Evolutionary conservation across 768 basidiomycete species (phyloP), one percentile per base, ranked within the genome.

Genomic region (Russula compacta): DNA sequence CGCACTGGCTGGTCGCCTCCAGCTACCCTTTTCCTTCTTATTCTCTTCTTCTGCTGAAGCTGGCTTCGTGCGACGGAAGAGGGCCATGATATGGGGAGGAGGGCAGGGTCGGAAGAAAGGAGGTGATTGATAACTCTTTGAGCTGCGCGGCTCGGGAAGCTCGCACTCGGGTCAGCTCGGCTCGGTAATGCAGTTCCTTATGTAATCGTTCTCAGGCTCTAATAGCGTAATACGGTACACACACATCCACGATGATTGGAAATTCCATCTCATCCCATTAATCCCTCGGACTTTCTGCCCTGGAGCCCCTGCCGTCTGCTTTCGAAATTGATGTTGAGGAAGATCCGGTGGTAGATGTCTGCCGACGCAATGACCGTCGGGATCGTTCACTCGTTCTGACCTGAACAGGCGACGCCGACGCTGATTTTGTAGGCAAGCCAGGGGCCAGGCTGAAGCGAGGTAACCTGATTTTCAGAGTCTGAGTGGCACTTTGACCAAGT

Each of bases 1-100:
- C 87, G 66, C 68, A 89, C 91, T 93, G 51, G 92, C 92, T 63
- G 92, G 92, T 65, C 85, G 75, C 66, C 82, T 80, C 92, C 90
- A 93, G 68, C 81, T 85, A 56, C 86, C 86, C 78, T 93, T 94
- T 67, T 91, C 87, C 76, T 88, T 91, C 75, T 83, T 82, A 24
- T 73, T 71, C 2, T 76, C 72, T 53, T 75, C 74, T 68, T 80
- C 79, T 46, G 72, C 69, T 46, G 59, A 64, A 29, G 61, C 56
- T 35, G 65, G 54, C 64, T 69, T 71, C 56, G 69, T 66, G 52
- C 74, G 68, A 50, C 70, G 70, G 67, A 75, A 74, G 61, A 74
- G 61, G 40, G 62, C 62, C 73, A 74, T 74, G 62, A 9, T 40
- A 3, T 29, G 24, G 6, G 36, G 14, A 17, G 9, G 21, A 21